Evolutionary conservation across 2,329 filamentous ascomycete species (phyloP).

Genomic region (Sporothrix globosa): DNA sequence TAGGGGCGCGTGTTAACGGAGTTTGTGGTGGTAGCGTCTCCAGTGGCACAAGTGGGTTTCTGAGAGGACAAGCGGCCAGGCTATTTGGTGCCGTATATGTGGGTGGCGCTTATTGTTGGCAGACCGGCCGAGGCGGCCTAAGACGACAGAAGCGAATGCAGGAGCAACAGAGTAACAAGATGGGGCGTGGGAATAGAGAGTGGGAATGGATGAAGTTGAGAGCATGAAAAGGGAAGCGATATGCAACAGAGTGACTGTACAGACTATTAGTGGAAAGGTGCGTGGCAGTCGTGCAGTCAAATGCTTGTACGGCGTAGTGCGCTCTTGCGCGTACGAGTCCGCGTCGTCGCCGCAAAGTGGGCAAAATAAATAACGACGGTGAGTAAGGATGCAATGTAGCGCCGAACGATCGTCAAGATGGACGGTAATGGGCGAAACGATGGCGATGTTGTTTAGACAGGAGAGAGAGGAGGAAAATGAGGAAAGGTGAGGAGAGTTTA

Average conservation of each 20-base stretch:
- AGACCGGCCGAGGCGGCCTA: constrained; percentile 20
- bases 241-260: neutral
- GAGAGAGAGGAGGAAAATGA: neutral
- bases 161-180: neutral
- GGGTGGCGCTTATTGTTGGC: constrained; percentile 33
- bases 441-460: neutral
- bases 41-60: neutral
- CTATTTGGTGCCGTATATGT: constrained; percentile 7
- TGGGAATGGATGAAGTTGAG: neutral
- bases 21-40: neutral
- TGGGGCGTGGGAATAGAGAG: constrained; percentile 24
- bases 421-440: neutral
- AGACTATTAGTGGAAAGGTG: constrained; percentile 1
- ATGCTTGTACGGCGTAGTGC: neutral
- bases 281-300: neutral
- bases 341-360: neutral
- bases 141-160: neutral
- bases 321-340: neutral
- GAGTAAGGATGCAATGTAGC: constrained; percentile 9
- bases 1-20: constrained; percentile 11
- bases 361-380: constrained; percentile 4
- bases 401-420: constrained; percentile 1
- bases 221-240: neutral
- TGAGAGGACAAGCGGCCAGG: constrained; percentile 13
- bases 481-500: neutral